phyloP scores from a whole-genome alignment of 2,329 filamentous ascomycete species.

The Aspergillus uvarum region DNA sequence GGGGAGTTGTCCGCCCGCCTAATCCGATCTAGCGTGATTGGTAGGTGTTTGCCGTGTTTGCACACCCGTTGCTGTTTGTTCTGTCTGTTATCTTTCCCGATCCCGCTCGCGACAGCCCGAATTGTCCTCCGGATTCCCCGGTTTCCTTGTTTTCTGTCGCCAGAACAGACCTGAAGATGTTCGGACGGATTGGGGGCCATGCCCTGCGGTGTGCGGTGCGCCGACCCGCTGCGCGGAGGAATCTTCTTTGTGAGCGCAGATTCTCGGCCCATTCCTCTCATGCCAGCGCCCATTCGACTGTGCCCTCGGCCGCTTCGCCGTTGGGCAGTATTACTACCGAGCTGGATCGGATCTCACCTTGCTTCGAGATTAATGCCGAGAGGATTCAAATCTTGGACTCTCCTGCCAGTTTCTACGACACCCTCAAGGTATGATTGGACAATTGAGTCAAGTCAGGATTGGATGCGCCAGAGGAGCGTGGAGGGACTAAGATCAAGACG shows the following conservation, averaged over 20 bases:
- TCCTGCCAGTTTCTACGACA: conserved; percentile 87
- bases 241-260: conserved; percentile 35
- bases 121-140: background rate
- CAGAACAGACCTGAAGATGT: conserved; percentile 27
- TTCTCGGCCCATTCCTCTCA: conserved; percentile 36
- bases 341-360: conserved; percentile 84
- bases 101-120: background rate
- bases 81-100: too few species aligned
- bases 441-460: background rate
- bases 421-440: conserved; percentile 66
- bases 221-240: conserved; percentile 32
- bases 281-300: conserved; percentile 24
- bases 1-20: conserved; percentile 23
- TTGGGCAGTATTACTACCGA: conserved; percentile 66
- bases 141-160: background rate
- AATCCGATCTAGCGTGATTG: conserved; percentile 26
- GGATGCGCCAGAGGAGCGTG: background rate
- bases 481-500: conserved; percentile 4
- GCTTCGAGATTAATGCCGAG: conserved; percentile 79
- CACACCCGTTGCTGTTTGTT: conserved; percentile 11
- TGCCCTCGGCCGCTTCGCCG: conserved; percentile 41
- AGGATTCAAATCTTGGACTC: conserved; percentile 76
- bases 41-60: conserved; percentile 39
- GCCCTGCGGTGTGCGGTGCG: conserved; percentile 36
- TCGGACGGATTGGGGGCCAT: conserved; percentile 42